Base-by-base conservation (phyloP, 192 early-diverging fungal species). In the Dissophora ornata region DNA sequence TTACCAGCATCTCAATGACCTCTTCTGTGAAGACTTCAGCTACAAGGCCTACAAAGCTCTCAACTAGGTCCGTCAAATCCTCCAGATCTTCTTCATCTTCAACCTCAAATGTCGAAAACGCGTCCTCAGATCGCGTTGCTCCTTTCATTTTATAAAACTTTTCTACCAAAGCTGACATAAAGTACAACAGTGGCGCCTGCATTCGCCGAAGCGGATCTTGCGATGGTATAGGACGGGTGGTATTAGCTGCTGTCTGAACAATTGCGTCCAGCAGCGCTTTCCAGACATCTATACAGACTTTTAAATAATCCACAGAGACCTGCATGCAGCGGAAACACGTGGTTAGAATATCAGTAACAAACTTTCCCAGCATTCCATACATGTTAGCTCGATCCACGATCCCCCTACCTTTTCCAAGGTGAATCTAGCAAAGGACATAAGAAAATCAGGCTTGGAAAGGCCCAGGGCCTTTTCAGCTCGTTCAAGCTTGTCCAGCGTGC, bases 71-170 rank as follows among this genome's bases (percentile, higher is more conserved):
- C 45, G 73, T 77, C 29, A 77, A 34, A 0, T 62, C 73, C 13
- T 62, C 65, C 36, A 77, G 32, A 45, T 77, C 73, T 36, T 67
- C 64, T 33, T 77, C 73, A 46, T 77, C 65, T 40, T 77, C 73
- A 19, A 67, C 73, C 19, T 77, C 73, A 51, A 67, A 77, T 19
- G 63, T 67, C 2, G 73, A 67, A 45, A 77, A 77, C 7, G 73
- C 73, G 21, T 77, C 73, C 29, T 77, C 73, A 10, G 63, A 67
- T 28, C 24, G 58, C 28, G 73, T 67, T 28, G 73, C 64, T 9
- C 73, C 73, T 24, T 77, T 77, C 73, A 77, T 67, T 40, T 77
- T 49, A 59, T 77, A 77, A 67, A 77, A 77, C 26, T 65, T 65
- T 42, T 77, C 63, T 24, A 77, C 63, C 26, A 77, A 44, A n/a